These are phyloP conservation scores for Vicia faba DNA, from an alignment of 306 rosid species.

Conservation along the genomic window DNA sequence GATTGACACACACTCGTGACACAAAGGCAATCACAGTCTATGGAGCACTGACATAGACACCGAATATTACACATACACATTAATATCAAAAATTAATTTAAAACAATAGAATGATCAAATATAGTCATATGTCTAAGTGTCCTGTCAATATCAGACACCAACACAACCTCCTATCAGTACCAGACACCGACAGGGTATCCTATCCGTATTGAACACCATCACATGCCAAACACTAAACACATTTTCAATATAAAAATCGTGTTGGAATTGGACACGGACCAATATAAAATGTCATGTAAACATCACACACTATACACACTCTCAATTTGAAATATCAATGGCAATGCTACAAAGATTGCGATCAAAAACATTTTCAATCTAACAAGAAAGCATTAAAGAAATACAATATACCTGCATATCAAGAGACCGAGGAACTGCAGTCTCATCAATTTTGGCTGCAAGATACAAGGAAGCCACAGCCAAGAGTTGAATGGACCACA, in stretches of 20 bases:
- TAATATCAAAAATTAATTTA: no score
- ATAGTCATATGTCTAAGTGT: neutral
- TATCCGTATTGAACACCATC: no score
- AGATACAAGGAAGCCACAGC: constrained; percentile 86
- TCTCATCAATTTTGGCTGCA: constrained; percentile 90
- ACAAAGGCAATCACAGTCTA: neutral
- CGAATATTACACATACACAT: neutral
- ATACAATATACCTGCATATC: constrained; percentile 74
- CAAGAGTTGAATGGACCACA: constrained; percentile 86
- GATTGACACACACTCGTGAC: neutral
- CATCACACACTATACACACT: neutral
- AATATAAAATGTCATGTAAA: no score
- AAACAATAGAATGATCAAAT: no score
- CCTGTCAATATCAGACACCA: no score
- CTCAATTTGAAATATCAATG: neutral
- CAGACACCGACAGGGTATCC: no score
- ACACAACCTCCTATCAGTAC: no score
- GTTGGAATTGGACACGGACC: no score
- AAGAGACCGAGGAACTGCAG: constrained; percentile 58
- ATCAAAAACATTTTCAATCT: constrained; percentile 4
- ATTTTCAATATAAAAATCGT: no score
- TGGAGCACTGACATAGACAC: neutral
- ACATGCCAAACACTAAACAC: no score
- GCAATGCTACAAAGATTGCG: neutral
- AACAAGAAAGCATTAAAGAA: neutral